Evolutionary conservation across 306 rosid species (phyloP), one percentile per base, ranked within the genome.

Genomic region (Rosa chinensis): DNA sequence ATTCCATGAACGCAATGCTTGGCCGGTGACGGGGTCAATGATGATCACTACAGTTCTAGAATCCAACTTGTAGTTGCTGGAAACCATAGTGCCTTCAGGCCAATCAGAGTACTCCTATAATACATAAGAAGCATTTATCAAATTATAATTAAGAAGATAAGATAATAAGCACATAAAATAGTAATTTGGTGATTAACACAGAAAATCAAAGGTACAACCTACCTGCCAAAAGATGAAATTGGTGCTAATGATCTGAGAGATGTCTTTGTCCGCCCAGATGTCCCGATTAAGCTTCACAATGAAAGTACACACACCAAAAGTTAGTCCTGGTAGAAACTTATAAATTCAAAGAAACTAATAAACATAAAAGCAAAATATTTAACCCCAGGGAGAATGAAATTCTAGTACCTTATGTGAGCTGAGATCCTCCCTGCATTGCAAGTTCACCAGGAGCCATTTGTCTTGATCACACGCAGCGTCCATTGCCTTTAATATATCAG

Each of bases 171-270:
- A 56, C 12, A 56, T 6, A 6, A 3, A 20, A 56, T 56, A 56
- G 28, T 16, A 14, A 56, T 5, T 56, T n/a, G 1, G 10, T 40
- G 43, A 5, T 3, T 18, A 18, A 20, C 63, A 56, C 10, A 62
- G n/a, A 50, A 5, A 14, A 50, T 48, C 17, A 12, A 50, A 14
- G 7, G 18, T 4, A 50, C 18, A 49, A 74, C 88, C n/a, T 55
- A 94, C 98, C 98, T 94, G 96, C 98, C 98, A 94, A 85, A 94
- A 94, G 80, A 94, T 87, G 85, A 92, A 92, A 81, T 92, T 94
- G 71, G 91, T 89, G 82, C 80, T 79, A 18, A 94, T 94, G 63
- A 97, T 94, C 83, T 92, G 96, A 87, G 96, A 89, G 84, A 94
- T 97, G 80, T 91, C 94, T 76, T 92, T 94, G 78, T 94, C 88